Base-by-base conservation (phyloP, 768 basidiomycete species). In the Hebeloma cylindrosporum region DNA sequence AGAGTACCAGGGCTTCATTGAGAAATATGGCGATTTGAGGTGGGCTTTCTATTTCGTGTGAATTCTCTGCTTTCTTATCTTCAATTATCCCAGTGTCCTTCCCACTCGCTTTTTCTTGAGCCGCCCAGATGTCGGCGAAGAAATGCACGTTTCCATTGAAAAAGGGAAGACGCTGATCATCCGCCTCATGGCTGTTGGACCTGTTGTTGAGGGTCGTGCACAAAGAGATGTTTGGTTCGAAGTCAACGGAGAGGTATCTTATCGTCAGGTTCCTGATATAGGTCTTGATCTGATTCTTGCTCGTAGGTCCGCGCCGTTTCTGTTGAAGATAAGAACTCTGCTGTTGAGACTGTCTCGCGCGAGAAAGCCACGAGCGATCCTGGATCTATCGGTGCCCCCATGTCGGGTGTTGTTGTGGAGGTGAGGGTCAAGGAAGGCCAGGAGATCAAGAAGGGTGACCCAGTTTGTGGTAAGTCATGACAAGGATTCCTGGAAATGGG, bases 211-310 rank as follows among this genome's bases (percentile, higher is more conserved):
- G 64, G 88, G 88, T 27, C 87, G 82, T 56, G 92, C 94, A 17
- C 88, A 91, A 59, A 84, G 95, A 58, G 94, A 98, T 64, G 92
- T 95, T 47, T 96, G 95, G 89, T 95, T 97, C 62, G 95, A 98
- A 74, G 88, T 95, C 48, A 95, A 95, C 58, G 93, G 93, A 68
- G 92, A 95, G 77, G 89, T 88, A 60, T 70, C 47, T 40, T 38
- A 39, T 39, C 41, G 41, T 37, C 21, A 22, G 25, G 45, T 31
- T 32, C 29, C 48, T 20, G 25, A 37, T 38, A 20, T 29, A 33
- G 36, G 29, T 45, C 33, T 26, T 45, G 11, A 51, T 31, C 56
- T 52, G 27, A 49, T 45, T 37, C 56, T n/a, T n/a, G 42, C 13
- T 43, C 60, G 58, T 51, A 94, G 89, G 80, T 93, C 54, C 93